Evolutionary conservation across 2,329 filamentous ascomycete genomes (phyloP).

Genomic region (Aspergillus pseudoterreus): DNA sequence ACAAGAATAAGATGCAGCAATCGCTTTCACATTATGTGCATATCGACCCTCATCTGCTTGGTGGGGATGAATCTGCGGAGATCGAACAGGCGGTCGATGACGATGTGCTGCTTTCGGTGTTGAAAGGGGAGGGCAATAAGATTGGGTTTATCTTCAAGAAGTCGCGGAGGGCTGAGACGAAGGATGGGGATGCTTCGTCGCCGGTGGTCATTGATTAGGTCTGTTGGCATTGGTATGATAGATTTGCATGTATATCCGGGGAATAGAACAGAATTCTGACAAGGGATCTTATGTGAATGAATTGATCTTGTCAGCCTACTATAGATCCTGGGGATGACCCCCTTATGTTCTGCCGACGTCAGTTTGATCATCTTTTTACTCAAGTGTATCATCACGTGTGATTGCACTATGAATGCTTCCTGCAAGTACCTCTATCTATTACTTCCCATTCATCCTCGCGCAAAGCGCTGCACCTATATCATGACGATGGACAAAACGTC

Average conservation of each 20-base stretch:
- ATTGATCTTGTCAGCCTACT: too few relatives aligned
- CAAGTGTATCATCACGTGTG: background rate
- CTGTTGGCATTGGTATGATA: background rate
- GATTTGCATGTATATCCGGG: background rate
- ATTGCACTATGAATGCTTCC: background rate
- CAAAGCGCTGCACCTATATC: background rate
- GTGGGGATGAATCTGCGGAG: slow-evolving; percentile 12
- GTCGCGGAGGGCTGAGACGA: slow-evolving; percentile 20
- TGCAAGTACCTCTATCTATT: background rate
- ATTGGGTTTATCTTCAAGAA: slow-evolving; percentile 41
- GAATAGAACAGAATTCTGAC: too few relatives aligned
- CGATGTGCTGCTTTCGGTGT: slow-evolving; percentile 29
- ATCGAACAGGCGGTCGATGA: slow-evolving; percentile 29
- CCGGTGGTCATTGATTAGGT: slow-evolving; percentile 2
- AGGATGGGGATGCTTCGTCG: slow-evolving; percentile 1
- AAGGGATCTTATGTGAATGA: too few relatives aligned
- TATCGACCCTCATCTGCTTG: slow-evolving; percentile 36
- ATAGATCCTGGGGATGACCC: too few relatives aligned
- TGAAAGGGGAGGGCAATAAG: slow-evolving; percentile 38
- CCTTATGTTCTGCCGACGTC: background rate
- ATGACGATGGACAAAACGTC: background rate
- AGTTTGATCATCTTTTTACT: background rate
- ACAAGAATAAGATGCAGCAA: slow-evolving; percentile 37
- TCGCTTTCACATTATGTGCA: slow-evolving; percentile 43
- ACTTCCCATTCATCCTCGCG: background rate